Conservation (phyloP, 495 filamentous ascomycete genomes). For the Penicillium roqueforti region DNA sequence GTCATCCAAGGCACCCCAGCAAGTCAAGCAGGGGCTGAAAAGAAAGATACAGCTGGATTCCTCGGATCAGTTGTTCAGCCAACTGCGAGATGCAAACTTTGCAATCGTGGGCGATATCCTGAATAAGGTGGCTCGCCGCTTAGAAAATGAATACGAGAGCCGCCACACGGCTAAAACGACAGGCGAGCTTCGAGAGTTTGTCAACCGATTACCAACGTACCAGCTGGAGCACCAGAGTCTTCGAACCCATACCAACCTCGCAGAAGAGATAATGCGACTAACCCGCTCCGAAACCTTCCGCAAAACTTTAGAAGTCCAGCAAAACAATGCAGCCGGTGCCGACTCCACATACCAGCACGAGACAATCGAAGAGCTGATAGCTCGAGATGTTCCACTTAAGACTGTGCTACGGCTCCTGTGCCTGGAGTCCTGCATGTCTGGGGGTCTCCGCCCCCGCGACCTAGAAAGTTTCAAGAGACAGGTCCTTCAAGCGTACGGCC, state of each 20-base stretch:
- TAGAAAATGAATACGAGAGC: slow-evolving; percentile 84
- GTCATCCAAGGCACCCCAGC: slow-evolving; percentile 51
- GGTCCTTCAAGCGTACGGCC: slow-evolving; percentile 88
- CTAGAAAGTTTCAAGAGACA: slow-evolving; percentile 84
- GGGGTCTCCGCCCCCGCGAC: slow-evolving; percentile 81
- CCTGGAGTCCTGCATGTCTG: slow-evolving; percentile 83
- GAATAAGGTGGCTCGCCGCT: slow-evolving; percentile 84
- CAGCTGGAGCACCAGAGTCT: slow-evolving; percentile 91
- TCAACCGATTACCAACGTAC: slow-evolving; percentile 83
- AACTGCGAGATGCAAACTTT: slow-evolving; percentile 90
- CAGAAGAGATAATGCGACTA: slow-evolving; percentile 90
- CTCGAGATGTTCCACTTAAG: slow-evolving; percentile 72
- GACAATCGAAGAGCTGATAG: slow-evolving; percentile 86
- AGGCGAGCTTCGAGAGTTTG: slow-evolving; percentile 86
- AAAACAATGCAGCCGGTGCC: slow-evolving; percentile 87
- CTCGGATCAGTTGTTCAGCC: slow-evolving; percentile 83
- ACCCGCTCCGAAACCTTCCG: slow-evolving; percentile 86
- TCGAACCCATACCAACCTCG: slow-evolving; percentile 84
- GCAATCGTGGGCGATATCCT: slow-evolving; percentile 84
- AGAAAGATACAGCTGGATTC: slow-evolving; percentile 87
- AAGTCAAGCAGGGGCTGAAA: slow-evolving; percentile 64
- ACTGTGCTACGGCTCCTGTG: slow-evolving; percentile 81
- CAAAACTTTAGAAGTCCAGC: slow-evolving; percentile 86
- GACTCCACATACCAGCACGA: slow-evolving; percentile 88
- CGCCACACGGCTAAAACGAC: slow-evolving; percentile 86